A percentile compares a stretch with the other conserved stretches of the same genome.
These are phyloP conservation scores for Quercus wislizeni DNA, from an alignment of 306 rosid genomes.

Conservation along the genomic window DNA sequence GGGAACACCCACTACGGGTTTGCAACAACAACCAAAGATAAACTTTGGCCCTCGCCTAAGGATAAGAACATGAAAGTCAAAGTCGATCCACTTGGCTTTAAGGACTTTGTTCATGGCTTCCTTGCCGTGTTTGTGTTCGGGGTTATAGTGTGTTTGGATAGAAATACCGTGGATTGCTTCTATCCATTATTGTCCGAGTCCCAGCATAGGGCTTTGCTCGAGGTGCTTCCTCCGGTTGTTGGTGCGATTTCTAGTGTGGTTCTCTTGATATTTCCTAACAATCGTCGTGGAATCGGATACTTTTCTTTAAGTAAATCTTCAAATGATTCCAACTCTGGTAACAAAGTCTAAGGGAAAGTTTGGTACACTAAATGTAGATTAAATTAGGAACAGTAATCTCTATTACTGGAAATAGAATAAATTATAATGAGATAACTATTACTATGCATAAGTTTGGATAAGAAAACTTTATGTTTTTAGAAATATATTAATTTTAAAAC, in stretches of 20 bases:
- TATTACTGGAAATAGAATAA: too few relatives aligned
- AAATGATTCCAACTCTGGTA: background rate
- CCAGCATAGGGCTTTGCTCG: constrained; percentile 31
- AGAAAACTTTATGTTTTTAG: too few relatives aligned
- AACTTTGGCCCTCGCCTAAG: constrained; percentile 57
- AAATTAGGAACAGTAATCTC: too few relatives aligned
- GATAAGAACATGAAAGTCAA: background rate
- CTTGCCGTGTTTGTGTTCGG: constrained; percentile 54
- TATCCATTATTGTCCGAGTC: constrained; percentile 43
- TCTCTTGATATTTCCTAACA: constrained; percentile 52
- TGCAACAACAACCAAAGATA: constrained; percentile 47
- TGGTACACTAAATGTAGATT: too few relatives aligned
- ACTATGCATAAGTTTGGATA: too few relatives aligned
- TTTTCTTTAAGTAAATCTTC: constrained; percentile 27
- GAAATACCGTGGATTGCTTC: constrained; percentile 54
- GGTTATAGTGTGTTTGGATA: constrained; percentile 39
- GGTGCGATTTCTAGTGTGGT: constrained; percentile 51
- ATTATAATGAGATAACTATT: too few relatives aligned
- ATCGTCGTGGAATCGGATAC: constrained; percentile 80
- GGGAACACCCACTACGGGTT: constrained; percentile 53
- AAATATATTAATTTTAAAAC: too few relatives aligned
- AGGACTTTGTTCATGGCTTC: constrained; percentile 70
- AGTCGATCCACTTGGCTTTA: constrained; percentile 30
- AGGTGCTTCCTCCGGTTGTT: constrained; percentile 54
- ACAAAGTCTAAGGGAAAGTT: too few relatives aligned